Evolutionary conservation across 2,329 filamentous ascomycete genomes (phyloP), one percentile per base, ranked within the genome.

Genomic region (Chaetomiaceae sp.): DNA sequence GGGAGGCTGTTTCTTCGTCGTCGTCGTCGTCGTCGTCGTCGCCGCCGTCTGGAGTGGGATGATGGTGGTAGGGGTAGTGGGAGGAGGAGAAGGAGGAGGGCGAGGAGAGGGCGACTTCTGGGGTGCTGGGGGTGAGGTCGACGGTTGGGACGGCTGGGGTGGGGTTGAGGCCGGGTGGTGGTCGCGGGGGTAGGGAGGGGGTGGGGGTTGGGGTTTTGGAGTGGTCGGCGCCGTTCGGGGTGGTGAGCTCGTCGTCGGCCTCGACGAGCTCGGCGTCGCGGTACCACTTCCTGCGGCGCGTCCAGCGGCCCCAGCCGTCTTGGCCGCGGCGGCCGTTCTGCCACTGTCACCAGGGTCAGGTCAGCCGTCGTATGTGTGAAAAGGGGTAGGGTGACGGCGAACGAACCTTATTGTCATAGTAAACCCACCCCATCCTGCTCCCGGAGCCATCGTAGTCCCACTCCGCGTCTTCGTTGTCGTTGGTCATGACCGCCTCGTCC

Each of bases 251-350:
- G 17, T 70, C 67, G 9, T 58, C 54, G 14, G 84, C 69, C 61
- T 98, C 93, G 27, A 96, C 88, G 3, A 98, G 78, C 68, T 98
- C 93, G 9, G 93, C 93, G 62, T 97, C 93, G 32, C 93, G 86
- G 61, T 88, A 93, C 93, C 93, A 98, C 68, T 97, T 96, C 52
- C 93, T 74, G 18, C 93, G 81, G 12, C 93, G 80, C 0, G 93
- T 98, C 75, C 95, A 98, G 47, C 88, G 82, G 33, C 87, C 87
- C 93, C 93, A 98, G 43, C 90, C 88, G 58, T 98, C 93, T 62
- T 79, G 76, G 3, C 87, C 88, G 49, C 88, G 79, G 14, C 86
- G 84, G 15, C 90, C 90, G 56, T 88, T 85, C 63, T 89, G 84
- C 93, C 93, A 98, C 84, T 94, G 39, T 45, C 24, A 14, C 6